Percentiles rank a stretch among this genome's conserved stretches.
Conservation (phyloP, 257 asterid genomes). For the Coffea eugenioides region DNA sequence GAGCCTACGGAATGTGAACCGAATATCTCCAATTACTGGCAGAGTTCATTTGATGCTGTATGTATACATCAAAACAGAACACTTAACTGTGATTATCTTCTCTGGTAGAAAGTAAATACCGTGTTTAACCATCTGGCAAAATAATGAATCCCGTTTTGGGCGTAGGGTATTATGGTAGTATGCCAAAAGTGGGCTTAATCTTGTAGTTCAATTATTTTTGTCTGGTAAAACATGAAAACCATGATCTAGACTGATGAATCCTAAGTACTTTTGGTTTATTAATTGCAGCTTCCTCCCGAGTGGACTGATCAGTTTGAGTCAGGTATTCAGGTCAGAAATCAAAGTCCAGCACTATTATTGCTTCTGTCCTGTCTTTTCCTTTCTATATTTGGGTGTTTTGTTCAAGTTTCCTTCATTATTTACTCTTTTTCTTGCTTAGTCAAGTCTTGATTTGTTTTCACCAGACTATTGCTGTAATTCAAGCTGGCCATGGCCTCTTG, state of each 20-base stretch:
- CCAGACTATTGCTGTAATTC: slow-evolving; percentile 98
- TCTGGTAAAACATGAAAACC: slow-evolving; percentile 27
- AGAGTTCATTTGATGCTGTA: slow-evolving; percentile 99
- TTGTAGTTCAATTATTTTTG: slow-evolving; percentile 26
- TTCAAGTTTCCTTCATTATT: background rate
- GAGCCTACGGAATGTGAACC: slow-evolving; percentile 97
- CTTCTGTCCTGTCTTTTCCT: background rate
- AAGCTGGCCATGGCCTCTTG: slow-evolving; percentile 97
- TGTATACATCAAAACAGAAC: slow-evolving; percentile 24
- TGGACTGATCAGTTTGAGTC: slow-evolving; percentile 99
- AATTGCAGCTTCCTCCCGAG: slow-evolving; percentile 87
- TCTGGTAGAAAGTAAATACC: background rate
- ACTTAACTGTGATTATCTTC: slow-evolving; percentile 21
- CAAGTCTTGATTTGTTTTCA: slow-evolving; percentile 14
- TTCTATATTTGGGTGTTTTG: background rate
- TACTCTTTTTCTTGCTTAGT: background rate
- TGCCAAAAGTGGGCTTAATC: slow-evolving; percentile 12
- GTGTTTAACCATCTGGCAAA: background rate
- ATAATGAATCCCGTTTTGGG: background rate
- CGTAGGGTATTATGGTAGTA: background rate
- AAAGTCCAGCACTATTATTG: slow-evolving; percentile 1
- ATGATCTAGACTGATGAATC: slow-evolving; percentile 35
- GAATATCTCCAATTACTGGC: slow-evolving; percentile 98
- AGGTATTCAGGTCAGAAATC: slow-evolving; percentile 82
- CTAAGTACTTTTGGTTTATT: slow-evolving; percentile 21